phyloP scores from a whole-genome alignment of 2,329 filamentous ascomycete species.

The Delphinella strobiligena region DNA sequence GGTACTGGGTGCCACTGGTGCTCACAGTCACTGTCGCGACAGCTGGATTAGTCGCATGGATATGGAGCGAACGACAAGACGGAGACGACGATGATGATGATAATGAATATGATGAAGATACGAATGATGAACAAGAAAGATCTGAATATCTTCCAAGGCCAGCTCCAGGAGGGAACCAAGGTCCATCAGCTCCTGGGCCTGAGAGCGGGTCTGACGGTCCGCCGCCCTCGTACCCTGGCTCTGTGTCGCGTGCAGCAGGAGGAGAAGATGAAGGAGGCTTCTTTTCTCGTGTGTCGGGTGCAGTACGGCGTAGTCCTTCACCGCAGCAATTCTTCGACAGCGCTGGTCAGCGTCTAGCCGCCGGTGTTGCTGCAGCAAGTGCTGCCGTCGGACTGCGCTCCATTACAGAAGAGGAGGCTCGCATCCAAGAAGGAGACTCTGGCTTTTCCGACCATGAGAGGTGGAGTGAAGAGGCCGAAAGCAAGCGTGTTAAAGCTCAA shows the following conservation, averaged over 20 bases:
- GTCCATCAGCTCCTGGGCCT: background rate
- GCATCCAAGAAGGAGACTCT: conserved; percentile 15
- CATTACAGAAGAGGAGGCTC: conserved; percentile 40
- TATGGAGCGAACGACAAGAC: conserved; percentile 78
- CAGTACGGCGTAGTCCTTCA: conserved; percentile 68
- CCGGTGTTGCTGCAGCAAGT: conserved; percentile 63
- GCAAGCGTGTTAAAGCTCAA: conserved; percentile 38
- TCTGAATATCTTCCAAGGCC: conserved; percentile 7
- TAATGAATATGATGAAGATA: conserved; percentile 27
- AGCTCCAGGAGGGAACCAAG: background rate
- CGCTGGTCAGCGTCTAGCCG: conserved; percentile 68
- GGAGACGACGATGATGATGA: conserved; percentile 56
- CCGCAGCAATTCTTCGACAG: conserved; percentile 81
- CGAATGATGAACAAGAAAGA: conserved; percentile 7
- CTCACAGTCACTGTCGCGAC: conserved; percentile 81
- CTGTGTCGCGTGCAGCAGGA: background rate
- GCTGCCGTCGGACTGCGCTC: conserved; percentile 69
- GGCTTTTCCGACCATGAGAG: conserved; percentile 60
- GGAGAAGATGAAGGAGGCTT: conserved; percentile 50
- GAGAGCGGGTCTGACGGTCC: background rate
- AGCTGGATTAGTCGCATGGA: conserved; percentile 77
- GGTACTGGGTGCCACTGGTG: conserved; percentile 81
- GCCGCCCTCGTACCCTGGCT: background rate
- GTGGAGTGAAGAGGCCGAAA: conserved; percentile 82
- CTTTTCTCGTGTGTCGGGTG: conserved; percentile 60